These are phyloP conservation scores for Emmonsiellopsis sp. DNA, from an alignment of 2,329 filamentous ascomycete species.

Conservation along the genomic window DNA sequence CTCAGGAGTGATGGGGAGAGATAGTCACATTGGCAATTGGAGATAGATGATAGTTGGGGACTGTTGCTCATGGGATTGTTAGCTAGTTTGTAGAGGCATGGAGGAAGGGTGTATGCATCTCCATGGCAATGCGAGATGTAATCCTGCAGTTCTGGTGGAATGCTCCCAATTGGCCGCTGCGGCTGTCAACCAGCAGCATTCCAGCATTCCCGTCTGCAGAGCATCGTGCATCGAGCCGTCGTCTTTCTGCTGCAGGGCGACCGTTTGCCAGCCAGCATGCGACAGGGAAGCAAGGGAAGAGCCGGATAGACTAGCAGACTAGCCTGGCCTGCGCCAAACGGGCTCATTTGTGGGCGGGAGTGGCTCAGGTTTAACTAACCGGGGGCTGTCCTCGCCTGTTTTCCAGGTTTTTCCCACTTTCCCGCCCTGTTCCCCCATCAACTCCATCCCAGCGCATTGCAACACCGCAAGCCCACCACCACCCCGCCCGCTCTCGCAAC, in stretches of 20 bases:
- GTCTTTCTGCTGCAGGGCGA: background rate
- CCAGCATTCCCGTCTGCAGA: background rate
- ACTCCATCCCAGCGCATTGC: background rate
- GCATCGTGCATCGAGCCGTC: background rate
- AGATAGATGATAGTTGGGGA: no score
- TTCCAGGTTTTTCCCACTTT: constrained; percentile 3
- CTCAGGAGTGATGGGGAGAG: no score
- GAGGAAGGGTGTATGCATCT: no score
- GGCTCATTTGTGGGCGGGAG: no score
- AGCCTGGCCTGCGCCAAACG: no score
- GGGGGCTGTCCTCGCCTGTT: background rate
- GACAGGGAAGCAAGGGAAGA: no score
- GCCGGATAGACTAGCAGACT: no score
- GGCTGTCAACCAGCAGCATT: background rate
- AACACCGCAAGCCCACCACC: background rate
- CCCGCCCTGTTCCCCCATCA: constrained; percentile 3
- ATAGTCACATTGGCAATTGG: no score
- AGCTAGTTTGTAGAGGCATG: no score
- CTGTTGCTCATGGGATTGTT: no score
- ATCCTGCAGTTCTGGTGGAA: background rate
- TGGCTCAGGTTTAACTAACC: background rate
- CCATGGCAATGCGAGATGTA: no score
- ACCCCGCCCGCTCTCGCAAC: background rate
- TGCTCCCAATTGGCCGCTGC: background rate
- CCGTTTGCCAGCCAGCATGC: no score